These are phyloP conservation scores for Thermochaetoides thermophila DNA, from an alignment of 495 filamentous ascomycete species.

Conservation along the genomic window DNA sequence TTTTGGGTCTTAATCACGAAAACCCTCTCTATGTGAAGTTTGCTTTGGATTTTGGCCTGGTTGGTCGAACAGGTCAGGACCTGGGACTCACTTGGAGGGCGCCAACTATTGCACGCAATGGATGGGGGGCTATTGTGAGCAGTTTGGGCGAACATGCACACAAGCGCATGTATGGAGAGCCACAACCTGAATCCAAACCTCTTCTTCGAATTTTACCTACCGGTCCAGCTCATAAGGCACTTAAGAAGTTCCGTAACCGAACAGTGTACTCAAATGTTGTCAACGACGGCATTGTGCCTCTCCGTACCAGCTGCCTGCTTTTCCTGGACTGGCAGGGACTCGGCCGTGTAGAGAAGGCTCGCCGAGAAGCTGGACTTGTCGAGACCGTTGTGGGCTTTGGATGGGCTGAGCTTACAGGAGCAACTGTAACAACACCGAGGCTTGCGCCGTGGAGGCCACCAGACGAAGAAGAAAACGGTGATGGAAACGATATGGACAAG, in stretches of 20 bases:
- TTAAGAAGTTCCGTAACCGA: conserved; percentile 77
- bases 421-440: conserved; percentile 34
- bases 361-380: conserved; percentile 79
- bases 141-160: conserved; percentile 53
- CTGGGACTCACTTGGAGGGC: conserved; percentile 87
- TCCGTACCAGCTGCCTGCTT: conserved; percentile 88
- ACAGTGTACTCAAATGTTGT: conserved; percentile 97
- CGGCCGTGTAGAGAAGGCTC: conserved; percentile 83
- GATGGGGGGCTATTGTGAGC: conserved; percentile 76
- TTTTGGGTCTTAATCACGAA: conserved; percentile 89
- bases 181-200: conserved; percentile 71
- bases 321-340: conserved; percentile 95
- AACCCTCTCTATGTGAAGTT: conserved; percentile 96
- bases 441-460: conserved; percentile 23
- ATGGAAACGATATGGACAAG: conserved; percentile 9
- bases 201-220: conserved; percentile 81
- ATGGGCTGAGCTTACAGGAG: conserved; percentile 84
- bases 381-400: conserved; percentile 88
- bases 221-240: conserved; percentile 75
- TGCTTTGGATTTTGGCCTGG: conserved; percentile 87
- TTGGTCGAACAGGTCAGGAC: conserved; percentile 89
- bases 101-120: conserved; percentile 65
- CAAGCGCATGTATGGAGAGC: conserved; percentile 46
- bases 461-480: conserved; percentile 15
- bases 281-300: conserved; percentile 92